Evolutionary conservation across 2,329 filamentous ascomycete species (phyloP).

Genomic region (Trichocomaceae sp.): DNA sequence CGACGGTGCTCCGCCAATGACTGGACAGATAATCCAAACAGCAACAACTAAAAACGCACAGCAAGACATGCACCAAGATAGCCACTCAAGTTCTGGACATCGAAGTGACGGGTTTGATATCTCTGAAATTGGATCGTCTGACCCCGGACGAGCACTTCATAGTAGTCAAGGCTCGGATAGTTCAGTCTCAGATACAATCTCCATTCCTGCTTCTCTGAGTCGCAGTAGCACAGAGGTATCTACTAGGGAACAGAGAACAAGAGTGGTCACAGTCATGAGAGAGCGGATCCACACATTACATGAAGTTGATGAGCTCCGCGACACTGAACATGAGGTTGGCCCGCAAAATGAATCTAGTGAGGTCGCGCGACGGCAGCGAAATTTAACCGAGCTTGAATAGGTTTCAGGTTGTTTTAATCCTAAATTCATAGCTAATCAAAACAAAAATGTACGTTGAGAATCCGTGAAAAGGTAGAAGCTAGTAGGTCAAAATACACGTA

Average conservation of each 20-base stretch:
- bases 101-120: slow-evolving; percentile 8
- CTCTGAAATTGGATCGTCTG: slow-evolving; percentile 8
- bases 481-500: no score
- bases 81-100: slow-evolving; percentile 1
- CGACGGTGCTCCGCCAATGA: neutral
- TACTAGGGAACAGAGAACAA: neutral
- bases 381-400: slow-evolving; percentile 1
- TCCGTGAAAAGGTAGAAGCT: no score
- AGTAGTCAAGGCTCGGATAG: slow-evolving; percentile 6
- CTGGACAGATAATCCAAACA: neutral
- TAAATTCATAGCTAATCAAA: neutral
- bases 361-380: neutral
- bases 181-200: slow-evolving; percentile 6
- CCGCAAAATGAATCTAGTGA: neutral
- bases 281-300: slow-evolving; percentile 6
- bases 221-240: neutral
- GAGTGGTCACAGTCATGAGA: neutral
- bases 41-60: neutral
- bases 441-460: neutral
- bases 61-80: slow-evolving; percentile 1
- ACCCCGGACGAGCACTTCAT: neutral
- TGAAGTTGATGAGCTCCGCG: slow-evolving; percentile 8
- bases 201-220: neutral
- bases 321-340: neutral
- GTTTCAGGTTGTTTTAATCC: neutral